phyloP scores from a whole-genome alignment of 2,329 filamentous ascomycete species.

The Claviceps sp. region DNA sequence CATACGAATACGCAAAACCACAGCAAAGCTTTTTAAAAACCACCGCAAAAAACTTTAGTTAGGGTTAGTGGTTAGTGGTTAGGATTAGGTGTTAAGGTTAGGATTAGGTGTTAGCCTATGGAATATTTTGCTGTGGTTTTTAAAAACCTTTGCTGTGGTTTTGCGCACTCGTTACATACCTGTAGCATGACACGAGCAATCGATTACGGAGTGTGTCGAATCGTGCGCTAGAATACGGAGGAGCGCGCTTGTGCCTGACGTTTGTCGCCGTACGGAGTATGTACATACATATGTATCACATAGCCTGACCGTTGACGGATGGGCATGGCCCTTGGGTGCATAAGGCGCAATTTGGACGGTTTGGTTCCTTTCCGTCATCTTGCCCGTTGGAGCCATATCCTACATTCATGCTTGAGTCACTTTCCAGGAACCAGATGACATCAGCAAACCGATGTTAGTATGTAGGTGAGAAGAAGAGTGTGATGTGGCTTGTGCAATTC shows the following conservation, averaged over 20 bases:
- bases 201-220: neutral
- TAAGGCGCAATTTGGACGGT: constrained; percentile 2
- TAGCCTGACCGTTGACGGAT: too few species aligned
- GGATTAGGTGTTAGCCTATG: too few species aligned
- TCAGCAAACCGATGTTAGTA: neutral
- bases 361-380: neutral
- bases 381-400: neutral
- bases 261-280: neutral
- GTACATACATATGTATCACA: too few species aligned
- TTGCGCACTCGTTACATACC: too few species aligned
- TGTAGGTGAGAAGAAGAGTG: neutral
- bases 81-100: too few species aligned
- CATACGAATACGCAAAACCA: too few species aligned
- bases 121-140: too few species aligned
- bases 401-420: neutral
- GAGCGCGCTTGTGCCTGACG: neutral
- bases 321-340: neutral
- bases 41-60: too few species aligned
- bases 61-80: too few species aligned
- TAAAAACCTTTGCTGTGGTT: too few species aligned
- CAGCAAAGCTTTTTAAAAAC: too few species aligned
- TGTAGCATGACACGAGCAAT: neutral
- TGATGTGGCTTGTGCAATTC: too few species aligned
- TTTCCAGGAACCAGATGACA: neutral
- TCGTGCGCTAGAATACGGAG: neutral